These are phyloP conservation scores for Solanum tacnaense DNA, from an alignment of 257 asterid genomes.

Conservation along the genomic window DNA sequence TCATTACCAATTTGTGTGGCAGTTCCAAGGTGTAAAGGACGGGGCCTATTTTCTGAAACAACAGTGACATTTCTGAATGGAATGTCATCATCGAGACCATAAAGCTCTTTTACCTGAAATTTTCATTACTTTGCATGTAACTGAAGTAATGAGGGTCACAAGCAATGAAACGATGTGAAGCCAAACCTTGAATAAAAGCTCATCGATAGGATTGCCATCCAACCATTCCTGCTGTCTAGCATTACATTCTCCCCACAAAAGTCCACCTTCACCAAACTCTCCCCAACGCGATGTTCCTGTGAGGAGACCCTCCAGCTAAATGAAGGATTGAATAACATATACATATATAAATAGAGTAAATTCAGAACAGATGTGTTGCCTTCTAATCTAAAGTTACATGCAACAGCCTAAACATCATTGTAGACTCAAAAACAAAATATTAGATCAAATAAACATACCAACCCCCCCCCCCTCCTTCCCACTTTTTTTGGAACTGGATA, in stretches of 20 bases:
- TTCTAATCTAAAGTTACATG: not conserved
- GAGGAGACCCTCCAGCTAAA: conserved; percentile 2
- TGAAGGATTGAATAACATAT: conserved; percentile 2
- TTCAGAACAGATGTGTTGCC: not conserved
- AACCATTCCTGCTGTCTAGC: conserved; percentile 85
- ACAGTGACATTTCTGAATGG: conserved; percentile 77
- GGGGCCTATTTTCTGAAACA: conserved; percentile 80
- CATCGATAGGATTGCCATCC: conserved; percentile 53
- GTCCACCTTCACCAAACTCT: conserved; percentile 98
- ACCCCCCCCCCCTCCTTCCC: not conserved
- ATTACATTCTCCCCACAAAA: conserved; percentile 93
- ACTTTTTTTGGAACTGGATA: not conserved
- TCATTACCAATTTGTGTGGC: conserved; percentile 91
- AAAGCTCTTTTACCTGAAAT: conserved; percentile 83
- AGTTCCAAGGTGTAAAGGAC: conserved; percentile 85
- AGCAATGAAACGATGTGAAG: not conserved
- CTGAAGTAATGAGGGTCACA: not conserved
- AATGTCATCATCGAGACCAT: conserved; percentile 67
- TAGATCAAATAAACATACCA: not conserved
- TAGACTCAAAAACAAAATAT: not conserved
- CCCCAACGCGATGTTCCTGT: conserved; percentile 97
- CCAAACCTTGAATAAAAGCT: conserved; percentile 67
- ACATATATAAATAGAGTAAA: not conserved
- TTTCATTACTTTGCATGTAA: conserved; percentile 1
- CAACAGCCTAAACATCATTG: not conserved